A percentile compares a stretch with the other conserved stretches of the same genome.
Conservation (phyloP, 2,329 filamentous ascomycete species). For the Chaetomiaceae sp. region DNA sequence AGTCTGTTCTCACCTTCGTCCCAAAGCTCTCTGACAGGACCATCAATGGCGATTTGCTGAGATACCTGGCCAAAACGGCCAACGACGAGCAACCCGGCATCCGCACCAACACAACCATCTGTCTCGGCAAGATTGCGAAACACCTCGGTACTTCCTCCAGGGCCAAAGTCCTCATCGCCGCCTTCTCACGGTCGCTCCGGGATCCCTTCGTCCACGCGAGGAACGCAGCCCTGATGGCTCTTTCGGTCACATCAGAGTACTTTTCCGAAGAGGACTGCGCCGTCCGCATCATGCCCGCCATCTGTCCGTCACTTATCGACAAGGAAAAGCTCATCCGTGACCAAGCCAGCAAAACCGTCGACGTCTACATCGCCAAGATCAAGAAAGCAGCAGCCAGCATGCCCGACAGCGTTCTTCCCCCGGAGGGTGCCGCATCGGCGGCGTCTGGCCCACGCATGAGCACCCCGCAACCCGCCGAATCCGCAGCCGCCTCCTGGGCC, state of each 20-base stretch:
- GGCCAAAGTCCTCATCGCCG: constrained; percentile 86
- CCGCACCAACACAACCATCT: constrained; percentile 96
- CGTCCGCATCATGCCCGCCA: constrained; percentile 70
- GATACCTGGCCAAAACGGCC: constrained; percentile 87
- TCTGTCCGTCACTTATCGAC: constrained; percentile 82
- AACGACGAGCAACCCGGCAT: constrained; percentile 98
- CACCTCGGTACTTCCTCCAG: constrained; percentile 74
- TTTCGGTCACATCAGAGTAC: constrained; percentile 77
- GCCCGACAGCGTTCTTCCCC: constrained; percentile 73
- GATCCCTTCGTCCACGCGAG: constrained; percentile 94
- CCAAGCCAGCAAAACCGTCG: constrained; percentile 83
- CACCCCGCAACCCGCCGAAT: constrained; percentile 60
- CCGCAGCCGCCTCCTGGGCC: constrained; percentile 64
- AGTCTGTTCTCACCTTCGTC: constrained; percentile 84
- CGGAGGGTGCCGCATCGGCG: constrained; percentile 49
- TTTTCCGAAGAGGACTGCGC: constrained; percentile 91
- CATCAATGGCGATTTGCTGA: constrained; percentile 88
- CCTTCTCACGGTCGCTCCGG: constrained; percentile 80
- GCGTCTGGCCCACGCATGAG: constrained; percentile 67
- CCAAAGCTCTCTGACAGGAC: constrained; percentile 86
- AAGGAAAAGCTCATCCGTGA: constrained; percentile 94
- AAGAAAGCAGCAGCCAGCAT: constrained; percentile 72
- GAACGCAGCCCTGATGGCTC: constrained; percentile 80
- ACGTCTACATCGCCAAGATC: constrained; percentile 77
- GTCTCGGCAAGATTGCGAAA: constrained; percentile 90